Evolutionary conservation across 2,329 filamentous ascomycete species (phyloP).

Genomic region (Epichloe typhina): DNA sequence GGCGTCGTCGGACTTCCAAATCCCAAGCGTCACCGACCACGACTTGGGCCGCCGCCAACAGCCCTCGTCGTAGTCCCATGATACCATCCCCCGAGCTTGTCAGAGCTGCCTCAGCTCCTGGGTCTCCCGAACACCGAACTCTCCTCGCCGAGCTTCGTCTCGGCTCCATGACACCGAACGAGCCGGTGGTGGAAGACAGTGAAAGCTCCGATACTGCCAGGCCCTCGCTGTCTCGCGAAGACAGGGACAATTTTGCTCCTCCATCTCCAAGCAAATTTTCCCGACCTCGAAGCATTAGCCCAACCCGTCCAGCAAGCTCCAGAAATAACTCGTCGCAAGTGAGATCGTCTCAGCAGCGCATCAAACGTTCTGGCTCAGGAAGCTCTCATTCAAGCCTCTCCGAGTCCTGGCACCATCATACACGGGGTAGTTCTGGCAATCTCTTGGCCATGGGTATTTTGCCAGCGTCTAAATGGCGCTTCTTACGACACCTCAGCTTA

Average conservation of each 20-base stretch:
- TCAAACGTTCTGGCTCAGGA: conserved; percentile 76
- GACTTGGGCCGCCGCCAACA: conserved; percentile 47
- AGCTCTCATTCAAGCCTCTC: conserved; percentile 77
- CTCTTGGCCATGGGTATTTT: conserved; percentile 58
- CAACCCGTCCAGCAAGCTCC: conserved; percentile 61
- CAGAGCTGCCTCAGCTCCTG: conserved; percentile 55
- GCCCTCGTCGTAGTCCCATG: conserved; percentile 49
- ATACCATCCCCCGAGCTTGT: conserved; percentile 52
- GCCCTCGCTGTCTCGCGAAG: conserved; percentile 32
- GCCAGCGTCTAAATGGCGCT: conserved; percentile 84
- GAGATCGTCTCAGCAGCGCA: conserved; percentile 60
- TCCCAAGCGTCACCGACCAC: conserved; percentile 66
- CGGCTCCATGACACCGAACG: conserved; percentile 45
- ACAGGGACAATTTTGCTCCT: conserved; percentile 29
- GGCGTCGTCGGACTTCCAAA: conserved; percentile 78
- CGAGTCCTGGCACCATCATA: conserved; percentile 47
- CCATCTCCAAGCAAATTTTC: conserved; percentile 29
- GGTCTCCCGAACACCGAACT: conserved; percentile 39
- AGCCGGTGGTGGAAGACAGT: conserved; percentile 32
- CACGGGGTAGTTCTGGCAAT: conserved; percentile 64
- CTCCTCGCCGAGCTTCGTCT: conserved; percentile 38
- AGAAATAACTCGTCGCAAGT: conserved; percentile 56
- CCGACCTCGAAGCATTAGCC: conserved; percentile 66
- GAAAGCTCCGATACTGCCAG: conserved; percentile 18
- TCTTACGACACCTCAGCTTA: conserved; percentile 80